phyloP scores from a whole-genome alignment of 2,329 filamentous ascomycete species.

The Fusarium clavum region DNA sequence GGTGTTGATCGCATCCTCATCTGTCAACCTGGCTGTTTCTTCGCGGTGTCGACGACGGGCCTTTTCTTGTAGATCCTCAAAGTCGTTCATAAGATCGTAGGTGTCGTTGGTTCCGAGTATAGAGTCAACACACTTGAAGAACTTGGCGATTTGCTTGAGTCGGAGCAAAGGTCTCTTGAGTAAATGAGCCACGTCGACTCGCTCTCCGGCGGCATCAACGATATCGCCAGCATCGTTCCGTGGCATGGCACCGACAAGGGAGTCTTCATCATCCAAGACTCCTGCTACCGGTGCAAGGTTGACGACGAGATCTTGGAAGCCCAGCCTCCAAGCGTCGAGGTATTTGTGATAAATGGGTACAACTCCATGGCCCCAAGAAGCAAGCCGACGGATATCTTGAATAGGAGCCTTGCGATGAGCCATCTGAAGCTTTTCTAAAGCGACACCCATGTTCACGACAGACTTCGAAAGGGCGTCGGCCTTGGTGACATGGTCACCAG shows the following conservation, averaged over 20 bases:
- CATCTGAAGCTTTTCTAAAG: conserved; percentile 83
- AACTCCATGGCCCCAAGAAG: conserved; percentile 84
- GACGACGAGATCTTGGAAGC: conserved; percentile 94
- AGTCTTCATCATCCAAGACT: conserved; percentile 67
- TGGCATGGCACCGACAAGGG: conserved; percentile 68
- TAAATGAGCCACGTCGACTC: conserved; percentile 93
- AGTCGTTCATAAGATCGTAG: conserved; percentile 59
- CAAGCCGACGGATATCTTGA: conserved; percentile 75
- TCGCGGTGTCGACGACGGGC: conserved; percentile 75
- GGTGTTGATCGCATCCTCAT: conserved; percentile 87
- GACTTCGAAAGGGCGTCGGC: conserved; percentile 78
- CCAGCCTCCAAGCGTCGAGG: conserved; percentile 87
- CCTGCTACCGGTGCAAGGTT: conserved; percentile 81
- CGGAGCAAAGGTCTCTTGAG: conserved; percentile 89
- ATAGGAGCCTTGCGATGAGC: conserved; percentile 84
- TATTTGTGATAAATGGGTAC: conserved; percentile 87
- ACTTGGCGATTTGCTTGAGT: conserved; percentile 87
- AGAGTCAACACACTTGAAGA: conserved; percentile 76
- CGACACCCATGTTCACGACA: conserved; percentile 93
- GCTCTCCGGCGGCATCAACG: conserved; percentile 80
- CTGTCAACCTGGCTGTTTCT: conserved; percentile 77
- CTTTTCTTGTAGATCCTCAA: conserved; percentile 79
- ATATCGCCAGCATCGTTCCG: conserved; percentile 74
- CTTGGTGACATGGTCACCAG: conserved; percentile 63
- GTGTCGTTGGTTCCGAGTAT: conserved; percentile 62